Percentiles rank a stretch among this genome's conserved stretches.
Evolutionary conservation across 176 grass and related monocot genomes (phyloP).

Genomic region (Elaeis guineensis): DNA sequence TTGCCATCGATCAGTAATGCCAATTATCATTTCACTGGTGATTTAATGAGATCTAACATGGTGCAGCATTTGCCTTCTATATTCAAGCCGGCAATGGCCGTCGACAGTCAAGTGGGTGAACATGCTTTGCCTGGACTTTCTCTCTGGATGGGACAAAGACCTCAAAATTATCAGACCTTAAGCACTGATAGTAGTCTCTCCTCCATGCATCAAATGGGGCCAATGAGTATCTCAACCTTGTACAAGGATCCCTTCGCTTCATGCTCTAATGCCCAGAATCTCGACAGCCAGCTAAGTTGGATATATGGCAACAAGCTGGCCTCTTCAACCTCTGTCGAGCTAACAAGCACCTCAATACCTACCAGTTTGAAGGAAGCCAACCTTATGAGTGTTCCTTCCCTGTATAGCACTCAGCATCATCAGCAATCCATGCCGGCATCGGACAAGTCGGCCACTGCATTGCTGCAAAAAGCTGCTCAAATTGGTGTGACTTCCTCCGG

Average conservation of each 20-base stretch:
- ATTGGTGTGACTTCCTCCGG: neutral
- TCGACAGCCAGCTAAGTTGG: neutral
- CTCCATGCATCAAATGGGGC: neutral
- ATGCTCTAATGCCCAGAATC: neutral
- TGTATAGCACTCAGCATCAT: slow-evolving; percentile 3
- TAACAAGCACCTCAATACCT: neutral
- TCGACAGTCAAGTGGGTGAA: neutral
- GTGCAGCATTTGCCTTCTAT: neutral
- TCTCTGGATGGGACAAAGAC: neutral
- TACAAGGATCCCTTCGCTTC: neutral
- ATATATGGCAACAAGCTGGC: neutral
- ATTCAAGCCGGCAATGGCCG: neutral
- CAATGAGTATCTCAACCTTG: neutral
- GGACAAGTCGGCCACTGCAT: neutral
- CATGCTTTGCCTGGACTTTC: neutral
- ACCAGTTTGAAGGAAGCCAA: neutral
- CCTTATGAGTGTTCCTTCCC: neutral
- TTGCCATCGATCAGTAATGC: neutral
- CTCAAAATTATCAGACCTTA: neutral
- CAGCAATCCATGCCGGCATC: neutral
- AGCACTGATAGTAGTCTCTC: neutral
- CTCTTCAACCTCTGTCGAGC: neutral
- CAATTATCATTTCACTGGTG: neutral
- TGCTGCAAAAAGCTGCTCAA: slow-evolving; percentile 5
- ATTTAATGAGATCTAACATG: neutral